Conservation (phyloP, 164 flowering plant genomes). For the Euptelea pleiosperma region DNA sequence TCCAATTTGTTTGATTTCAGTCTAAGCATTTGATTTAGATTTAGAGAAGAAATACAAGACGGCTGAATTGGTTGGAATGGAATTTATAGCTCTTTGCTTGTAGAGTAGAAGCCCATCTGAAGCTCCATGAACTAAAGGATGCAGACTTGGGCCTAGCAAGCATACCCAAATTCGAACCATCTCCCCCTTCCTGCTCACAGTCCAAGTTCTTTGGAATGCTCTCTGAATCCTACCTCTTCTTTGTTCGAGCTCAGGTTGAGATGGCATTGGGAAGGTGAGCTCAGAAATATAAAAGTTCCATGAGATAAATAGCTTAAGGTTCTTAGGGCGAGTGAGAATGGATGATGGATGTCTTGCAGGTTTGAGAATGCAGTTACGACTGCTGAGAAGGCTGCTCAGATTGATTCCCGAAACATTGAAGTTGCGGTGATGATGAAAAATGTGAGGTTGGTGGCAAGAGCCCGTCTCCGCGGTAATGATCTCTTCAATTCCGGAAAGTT, state of each 20-base stretch:
- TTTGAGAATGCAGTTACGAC: constrained; percentile 74
- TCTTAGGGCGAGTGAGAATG: constrained; percentile 30
- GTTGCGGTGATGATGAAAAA: constrained; percentile 46
- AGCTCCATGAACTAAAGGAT: constrained; percentile 71
- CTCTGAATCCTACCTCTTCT: constrained; percentile 48
- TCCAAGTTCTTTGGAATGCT: constrained; percentile 56
- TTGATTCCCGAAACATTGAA: constrained; percentile 63
- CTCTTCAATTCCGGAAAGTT: constrained; percentile 75
- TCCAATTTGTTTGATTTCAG: not conserved
- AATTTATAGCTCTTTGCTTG: constrained; percentile 67
- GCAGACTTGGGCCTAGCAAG: constrained; percentile 48
- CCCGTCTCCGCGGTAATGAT: constrained; percentile 80
- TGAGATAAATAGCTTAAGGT: constrained; percentile 3
- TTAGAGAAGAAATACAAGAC: not conserved
- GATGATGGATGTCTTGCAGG: constrained; percentile 63
- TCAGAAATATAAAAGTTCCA: constrained; percentile 18
- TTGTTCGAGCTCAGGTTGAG: constrained; percentile 59
- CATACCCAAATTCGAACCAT: constrained; percentile 39
- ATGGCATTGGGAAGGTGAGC: constrained; percentile 85
- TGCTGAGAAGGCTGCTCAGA: constrained; percentile 68
- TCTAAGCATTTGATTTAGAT: not conserved
- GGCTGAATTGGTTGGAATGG: constrained; percentile 13
- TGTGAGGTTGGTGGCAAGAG: constrained; percentile 63
- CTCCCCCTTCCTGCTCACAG: constrained; percentile 35
- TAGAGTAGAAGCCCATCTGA: constrained; percentile 81